Conservation (phyloP, 306 rosid genomes). For the Carpinus fangiana region DNA sequence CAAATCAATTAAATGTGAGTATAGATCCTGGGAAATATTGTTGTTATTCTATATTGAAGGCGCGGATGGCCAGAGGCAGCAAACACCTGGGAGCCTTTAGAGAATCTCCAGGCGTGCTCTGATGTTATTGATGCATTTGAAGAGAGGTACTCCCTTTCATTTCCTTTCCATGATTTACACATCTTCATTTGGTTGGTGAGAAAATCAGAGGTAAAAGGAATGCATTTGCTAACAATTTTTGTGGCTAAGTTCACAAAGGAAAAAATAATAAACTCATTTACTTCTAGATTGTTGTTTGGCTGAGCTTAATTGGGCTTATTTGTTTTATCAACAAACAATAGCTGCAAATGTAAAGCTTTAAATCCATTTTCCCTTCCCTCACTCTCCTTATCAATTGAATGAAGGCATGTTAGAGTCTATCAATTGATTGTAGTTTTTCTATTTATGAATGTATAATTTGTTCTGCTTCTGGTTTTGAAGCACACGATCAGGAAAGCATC, state of each 20-base stretch:
- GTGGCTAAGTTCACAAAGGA: neutral
- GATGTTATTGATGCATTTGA: constrained; percentile 84
- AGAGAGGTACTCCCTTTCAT: constrained; percentile 51
- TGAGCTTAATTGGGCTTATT: neutral
- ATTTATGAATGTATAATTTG: constrained; percentile 13
- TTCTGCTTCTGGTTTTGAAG: constrained; percentile 36
- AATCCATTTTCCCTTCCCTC: neutral
- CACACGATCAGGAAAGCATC: constrained; percentile 51
- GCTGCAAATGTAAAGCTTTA: neutral
- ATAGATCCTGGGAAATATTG: constrained; percentile 3
- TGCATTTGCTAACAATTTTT: neutral
- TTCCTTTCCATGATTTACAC: neutral
- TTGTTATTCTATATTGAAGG: constrained; percentile 45
- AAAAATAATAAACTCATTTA: neutral
- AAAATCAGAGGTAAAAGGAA: neutral
- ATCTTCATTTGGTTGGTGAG: neutral
- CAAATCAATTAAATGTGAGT: neutral
- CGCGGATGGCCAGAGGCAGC: constrained; percentile 93
- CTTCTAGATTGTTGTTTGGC: neutral
- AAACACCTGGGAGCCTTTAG: constrained; percentile 95
- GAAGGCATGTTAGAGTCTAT: neutral
- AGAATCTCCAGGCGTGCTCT: constrained; percentile 80
- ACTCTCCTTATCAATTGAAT: neutral
- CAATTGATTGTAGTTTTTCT: neutral
- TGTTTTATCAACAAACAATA: neutral